phyloP scores from a whole-genome alignment of 2,329 filamentous ascomycete genomes.

The Fusarium xyrophilum region DNA sequence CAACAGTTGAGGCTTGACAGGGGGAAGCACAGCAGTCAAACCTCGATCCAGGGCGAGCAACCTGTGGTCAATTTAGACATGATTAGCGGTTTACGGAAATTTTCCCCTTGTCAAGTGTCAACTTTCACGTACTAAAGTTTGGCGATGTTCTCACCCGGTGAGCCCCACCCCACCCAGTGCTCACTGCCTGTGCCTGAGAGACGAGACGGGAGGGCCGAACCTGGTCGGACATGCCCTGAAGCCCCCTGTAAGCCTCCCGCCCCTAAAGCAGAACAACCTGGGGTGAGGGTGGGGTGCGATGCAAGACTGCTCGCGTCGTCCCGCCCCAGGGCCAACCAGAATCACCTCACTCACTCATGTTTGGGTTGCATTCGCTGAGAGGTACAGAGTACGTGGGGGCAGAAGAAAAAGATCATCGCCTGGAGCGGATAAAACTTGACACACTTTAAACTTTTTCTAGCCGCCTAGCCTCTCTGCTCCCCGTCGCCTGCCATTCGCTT shows the following conservation, averaged over 20 bases:
- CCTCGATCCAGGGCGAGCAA: constrained; percentile 1
- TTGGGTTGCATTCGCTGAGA: constrained; percentile 7
- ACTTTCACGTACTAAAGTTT: background rate
- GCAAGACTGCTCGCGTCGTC: constrained; percentile 10
- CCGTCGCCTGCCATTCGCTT: constrained; percentile 7
- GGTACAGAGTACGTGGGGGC: too few species aligned
- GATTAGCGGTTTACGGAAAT: constrained; percentile 4
- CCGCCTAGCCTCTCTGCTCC: constrained; percentile 1
- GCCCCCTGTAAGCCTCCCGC: background rate
- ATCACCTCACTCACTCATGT: background rate
- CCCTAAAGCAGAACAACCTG: background rate
- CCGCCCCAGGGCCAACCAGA: background rate
- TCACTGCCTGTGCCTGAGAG: background rate
- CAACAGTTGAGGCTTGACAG: constrained; percentile 11
- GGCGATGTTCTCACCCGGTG: background rate
- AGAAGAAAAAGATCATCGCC: background rate
- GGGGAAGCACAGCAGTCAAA: constrained; percentile 1
- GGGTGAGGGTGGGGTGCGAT: background rate
- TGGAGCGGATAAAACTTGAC: background rate
- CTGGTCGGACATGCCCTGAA: constrained; percentile 2
- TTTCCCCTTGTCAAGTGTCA: background rate
- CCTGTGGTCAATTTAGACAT: constrained; percentile 15
- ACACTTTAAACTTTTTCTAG: background rate
- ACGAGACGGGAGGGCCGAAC: background rate
- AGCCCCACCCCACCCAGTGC: background rate